Percentiles rank a stretch among this genome's conserved stretches.
These are phyloP conservation scores for Brassica hybrid DNA, from an alignment of 441 rosid species.

Conservation along the genomic window DNA sequence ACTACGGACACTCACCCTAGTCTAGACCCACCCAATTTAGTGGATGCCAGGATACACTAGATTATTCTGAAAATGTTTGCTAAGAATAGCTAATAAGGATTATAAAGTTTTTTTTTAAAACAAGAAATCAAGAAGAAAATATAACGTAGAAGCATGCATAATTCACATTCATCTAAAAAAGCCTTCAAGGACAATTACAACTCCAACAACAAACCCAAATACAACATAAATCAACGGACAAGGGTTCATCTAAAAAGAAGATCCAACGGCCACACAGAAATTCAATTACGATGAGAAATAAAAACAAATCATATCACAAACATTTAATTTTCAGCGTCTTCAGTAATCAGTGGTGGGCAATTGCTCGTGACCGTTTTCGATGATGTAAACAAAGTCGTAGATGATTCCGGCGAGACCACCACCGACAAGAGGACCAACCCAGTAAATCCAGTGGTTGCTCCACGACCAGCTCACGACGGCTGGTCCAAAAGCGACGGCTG, in stretches of 20 bases:
- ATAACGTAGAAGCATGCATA: not conserved
- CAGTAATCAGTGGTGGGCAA: slow-evolving; percentile 55
- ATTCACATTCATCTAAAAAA: slow-evolving; percentile 18
- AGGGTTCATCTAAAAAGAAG: slow-evolving; percentile 29
- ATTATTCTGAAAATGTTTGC: not conserved
- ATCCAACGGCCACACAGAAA: slow-evolving; percentile 38
- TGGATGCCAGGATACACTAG: too few species aligned
- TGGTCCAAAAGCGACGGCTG: slow-evolving; percentile 71
- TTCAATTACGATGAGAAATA: slow-evolving; percentile 26
- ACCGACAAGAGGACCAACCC: slow-evolving; percentile 64
- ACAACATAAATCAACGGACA: slow-evolving; percentile 25
- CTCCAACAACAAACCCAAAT: slow-evolving; percentile 36
- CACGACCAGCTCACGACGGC: slow-evolving; percentile 71
- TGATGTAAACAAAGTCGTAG: slow-evolving; percentile 52
- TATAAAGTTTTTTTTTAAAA: not conserved
- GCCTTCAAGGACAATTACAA: slow-evolving; percentile 25
- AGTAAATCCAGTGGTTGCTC: slow-evolving; percentile 70
- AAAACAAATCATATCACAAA: slow-evolving; percentile 34
- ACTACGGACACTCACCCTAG: too few species aligned
- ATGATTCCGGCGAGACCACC: slow-evolving; percentile 56
- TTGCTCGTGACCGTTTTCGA: slow-evolving; percentile 46
- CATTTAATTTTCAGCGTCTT: slow-evolving; percentile 4
- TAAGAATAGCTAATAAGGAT: not conserved
- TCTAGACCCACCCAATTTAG: too few species aligned
- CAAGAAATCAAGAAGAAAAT: not conserved